Conservation (phyloP, 2,329 filamentous ascomycete genomes). For the Cercospora brassicicola region DNA sequence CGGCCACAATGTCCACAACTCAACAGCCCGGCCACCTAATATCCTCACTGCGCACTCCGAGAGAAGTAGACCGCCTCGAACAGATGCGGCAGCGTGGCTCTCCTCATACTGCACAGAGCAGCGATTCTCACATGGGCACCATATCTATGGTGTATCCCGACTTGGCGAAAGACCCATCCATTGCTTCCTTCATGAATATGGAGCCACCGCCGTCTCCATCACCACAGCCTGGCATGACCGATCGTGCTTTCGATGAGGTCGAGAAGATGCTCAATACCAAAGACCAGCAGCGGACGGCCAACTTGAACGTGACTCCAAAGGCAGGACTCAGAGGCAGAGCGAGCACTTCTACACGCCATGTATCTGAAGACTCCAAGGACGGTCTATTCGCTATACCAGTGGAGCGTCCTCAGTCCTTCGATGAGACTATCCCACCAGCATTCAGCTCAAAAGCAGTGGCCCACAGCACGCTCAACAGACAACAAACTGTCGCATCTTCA, state of each 20-base stretch:
- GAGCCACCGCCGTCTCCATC: background rate
- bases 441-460: background rate
- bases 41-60: background rate
- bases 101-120: constrained; percentile 14
- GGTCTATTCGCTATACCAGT: constrained; percentile 21
- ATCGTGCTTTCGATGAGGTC: constrained; percentile 13
- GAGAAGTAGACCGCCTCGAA: background rate
- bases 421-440: background rate
- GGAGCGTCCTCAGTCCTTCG: background rate
- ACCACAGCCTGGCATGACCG: constrained; percentile 3
- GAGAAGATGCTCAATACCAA: constrained; percentile 3
- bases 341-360: background rate
- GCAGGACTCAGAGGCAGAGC: background rate
- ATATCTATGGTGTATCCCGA: constrained; percentile 28
- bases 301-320: background rate
- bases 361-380: constrained; percentile 11
- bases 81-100: constrained; percentile 4
- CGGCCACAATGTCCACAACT: background rate
- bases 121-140: constrained; percentile 17
- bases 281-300: background rate
- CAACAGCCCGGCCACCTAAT: background rate
- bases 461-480: background rate
- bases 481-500: constrained; percentile 8
- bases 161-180: constrained; percentile 28
- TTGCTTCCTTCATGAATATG: constrained; percentile 20